These are phyloP conservation scores for Penicillium oxalicum DNA, from an alignment of 2,329 filamentous ascomycete species.

Conservation along the genomic window DNA sequence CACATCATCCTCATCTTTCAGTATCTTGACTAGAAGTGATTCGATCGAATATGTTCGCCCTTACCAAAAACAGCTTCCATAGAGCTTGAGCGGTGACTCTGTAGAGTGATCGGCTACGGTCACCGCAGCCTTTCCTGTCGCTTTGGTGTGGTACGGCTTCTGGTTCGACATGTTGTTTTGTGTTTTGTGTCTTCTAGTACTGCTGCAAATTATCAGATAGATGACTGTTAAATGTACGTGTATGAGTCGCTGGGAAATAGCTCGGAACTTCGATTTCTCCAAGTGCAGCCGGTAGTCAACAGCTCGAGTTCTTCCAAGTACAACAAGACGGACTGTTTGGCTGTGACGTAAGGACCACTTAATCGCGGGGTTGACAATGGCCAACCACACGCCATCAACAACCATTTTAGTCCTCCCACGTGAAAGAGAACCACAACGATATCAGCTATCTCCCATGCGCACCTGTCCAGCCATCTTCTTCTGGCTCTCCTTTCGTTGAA, in stretches of 20 bases:
- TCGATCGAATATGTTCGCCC: not conserved
- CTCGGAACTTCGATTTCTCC: too few species aligned
- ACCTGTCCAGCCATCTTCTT: constrained; percentile 46
- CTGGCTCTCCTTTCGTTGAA: constrained; percentile 51
- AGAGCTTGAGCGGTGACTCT: constrained; percentile 68
- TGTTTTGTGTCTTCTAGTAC: constrained; percentile 4
- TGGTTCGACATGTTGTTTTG: constrained; percentile 45
- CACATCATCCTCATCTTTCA: not conserved
- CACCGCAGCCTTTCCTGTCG: constrained; percentile 62
- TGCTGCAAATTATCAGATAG: too few species aligned
- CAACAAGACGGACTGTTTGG: not conserved
- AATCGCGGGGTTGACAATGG: constrained; percentile 13
- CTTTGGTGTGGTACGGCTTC: constrained; percentile 66
- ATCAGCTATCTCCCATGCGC: too few species aligned
- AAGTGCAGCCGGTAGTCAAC: too few species aligned
- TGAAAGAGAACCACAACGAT: too few species aligned
- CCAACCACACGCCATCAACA: not conserved
- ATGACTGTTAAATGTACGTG: too few species aligned
- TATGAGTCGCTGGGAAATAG: too few species aligned
- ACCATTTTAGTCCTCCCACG: too few species aligned
- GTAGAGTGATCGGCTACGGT: constrained; percentile 67
- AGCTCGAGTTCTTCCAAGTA: too few species aligned
- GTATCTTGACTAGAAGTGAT: too few species aligned
- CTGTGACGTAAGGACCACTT: constrained; percentile 18
- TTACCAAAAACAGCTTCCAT: constrained; percentile 77